Conservation (phyloP, 2,329 filamentous ascomycete genomes). For the Colletotrichum gloeosporioides region DNA sequence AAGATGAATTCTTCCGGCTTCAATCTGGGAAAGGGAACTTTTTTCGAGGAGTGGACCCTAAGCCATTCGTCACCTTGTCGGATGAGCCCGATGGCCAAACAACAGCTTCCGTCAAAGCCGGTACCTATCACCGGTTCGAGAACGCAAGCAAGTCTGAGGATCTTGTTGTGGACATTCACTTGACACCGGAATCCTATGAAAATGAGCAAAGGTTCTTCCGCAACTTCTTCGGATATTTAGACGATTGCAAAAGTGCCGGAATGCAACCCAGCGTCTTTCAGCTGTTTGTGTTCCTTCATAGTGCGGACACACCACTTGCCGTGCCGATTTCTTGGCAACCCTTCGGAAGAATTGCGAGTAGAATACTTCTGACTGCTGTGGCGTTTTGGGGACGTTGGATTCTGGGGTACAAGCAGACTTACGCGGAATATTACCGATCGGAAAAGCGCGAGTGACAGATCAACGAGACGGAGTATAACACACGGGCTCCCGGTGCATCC, state of each 20-base stretch:
- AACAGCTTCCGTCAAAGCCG: constrained; percentile 19
- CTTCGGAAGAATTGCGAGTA: constrained; percentile 16
- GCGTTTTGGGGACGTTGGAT: constrained; percentile 18
- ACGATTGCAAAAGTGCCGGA: constrained; percentile 24
- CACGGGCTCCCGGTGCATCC: background rate
- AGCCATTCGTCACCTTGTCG: constrained; percentile 20
- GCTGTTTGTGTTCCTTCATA: constrained; percentile 26
- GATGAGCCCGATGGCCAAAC: background rate
- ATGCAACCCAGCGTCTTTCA: constrained; percentile 28
- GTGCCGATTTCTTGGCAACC: constrained; percentile 20
- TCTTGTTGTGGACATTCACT: constrained; percentile 26
- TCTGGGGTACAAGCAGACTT: constrained; percentile 16
- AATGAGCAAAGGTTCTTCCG: constrained; percentile 28
- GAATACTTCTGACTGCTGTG: background rate
- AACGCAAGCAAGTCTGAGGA: constrained; percentile 24
- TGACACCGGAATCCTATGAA: constrained; percentile 26
- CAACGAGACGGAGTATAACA: background rate
- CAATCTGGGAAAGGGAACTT: constrained; percentile 22
- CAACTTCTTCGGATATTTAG: constrained; percentile 31
- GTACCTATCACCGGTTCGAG: constrained; percentile 26
- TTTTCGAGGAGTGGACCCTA: constrained; percentile 16
- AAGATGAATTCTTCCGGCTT: constrained; percentile 26
- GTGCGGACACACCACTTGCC: constrained; percentile 26
- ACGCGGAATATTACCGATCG: constrained; percentile 23
- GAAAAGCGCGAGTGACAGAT: background rate